These are phyloP conservation scores for Pythium dissimile DNA, from an alignment of 352 stramenopile species.

Conservation along the genomic window DNA sequence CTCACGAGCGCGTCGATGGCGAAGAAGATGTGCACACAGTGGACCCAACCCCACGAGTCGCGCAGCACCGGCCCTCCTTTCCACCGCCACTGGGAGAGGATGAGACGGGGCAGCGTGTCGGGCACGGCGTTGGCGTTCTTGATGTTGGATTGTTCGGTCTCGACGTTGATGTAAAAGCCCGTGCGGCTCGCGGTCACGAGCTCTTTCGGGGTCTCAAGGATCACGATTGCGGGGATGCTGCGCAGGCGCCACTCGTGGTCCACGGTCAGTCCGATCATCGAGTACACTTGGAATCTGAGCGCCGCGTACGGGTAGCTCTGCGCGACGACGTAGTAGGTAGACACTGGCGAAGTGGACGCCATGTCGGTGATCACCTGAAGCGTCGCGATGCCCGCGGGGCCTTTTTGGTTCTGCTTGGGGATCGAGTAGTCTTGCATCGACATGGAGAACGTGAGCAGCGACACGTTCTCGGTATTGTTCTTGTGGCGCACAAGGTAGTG, in stretches of 20 bases:
- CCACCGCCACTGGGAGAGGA: background rate
- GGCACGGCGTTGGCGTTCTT: background rate
- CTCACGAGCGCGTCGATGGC: conserved; percentile 5
- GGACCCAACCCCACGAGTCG: conserved; percentile 50
- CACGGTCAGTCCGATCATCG: background rate
- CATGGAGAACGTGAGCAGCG: conserved; percentile 15
- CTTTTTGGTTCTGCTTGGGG: conserved; percentile 1
- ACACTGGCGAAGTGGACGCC: background rate
- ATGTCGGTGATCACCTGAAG: conserved; percentile 22
- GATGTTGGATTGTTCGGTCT: conserved; percentile 14
- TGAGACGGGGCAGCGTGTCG: background rate
- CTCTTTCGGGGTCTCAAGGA: background rate
- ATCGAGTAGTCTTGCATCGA: conserved; percentile 22
- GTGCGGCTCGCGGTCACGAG: conserved; percentile 3
- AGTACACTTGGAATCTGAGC: conserved; percentile 14
- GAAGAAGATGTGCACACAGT: conserved; percentile 46
- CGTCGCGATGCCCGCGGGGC: conserved; percentile 6
- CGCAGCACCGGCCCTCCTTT: conserved; percentile 3
- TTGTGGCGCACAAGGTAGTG: conserved; percentile 21
- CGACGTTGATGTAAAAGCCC: conserved; percentile 12
- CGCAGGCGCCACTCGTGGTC: conserved; percentile 5
- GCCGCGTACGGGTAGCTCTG: conserved; percentile 19
- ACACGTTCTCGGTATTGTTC: conserved; percentile 13
- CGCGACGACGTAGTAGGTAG: conserved; percentile 8
- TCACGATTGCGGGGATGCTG: background rate